Evolutionary conservation across 2,329 filamentous ascomycete genomes (phyloP), one percentile per base, ranked within the genome.

Genomic region (Emydomyces testavorans): DNA sequence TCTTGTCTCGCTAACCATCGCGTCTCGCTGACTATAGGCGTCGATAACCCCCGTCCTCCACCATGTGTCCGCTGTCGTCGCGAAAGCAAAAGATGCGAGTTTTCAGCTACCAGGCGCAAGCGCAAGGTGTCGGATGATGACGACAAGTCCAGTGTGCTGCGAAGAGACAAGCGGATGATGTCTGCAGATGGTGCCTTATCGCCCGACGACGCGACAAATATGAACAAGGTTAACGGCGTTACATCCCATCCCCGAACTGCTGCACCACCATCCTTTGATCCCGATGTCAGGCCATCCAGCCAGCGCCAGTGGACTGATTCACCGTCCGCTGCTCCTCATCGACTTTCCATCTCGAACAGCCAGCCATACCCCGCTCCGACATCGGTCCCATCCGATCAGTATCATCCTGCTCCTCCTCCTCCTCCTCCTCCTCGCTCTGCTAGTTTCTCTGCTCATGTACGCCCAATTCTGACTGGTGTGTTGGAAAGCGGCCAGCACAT

Each of bases 21-120:
- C 5, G 32, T 40, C 36, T 16, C 23, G 38, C 29, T 18, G 24
- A 18, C 28, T 15, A 10, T 18, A 71, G 68, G 68, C 59, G 90
- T 96, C 62, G 92, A 96, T 68, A 90, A 92, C 59, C 92, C 92
- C 20, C 81, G 89, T 66, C 87, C 94, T 58, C 90, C 90, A 48
- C 92, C 92, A 2, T 98, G 92, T 65, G 85, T 90, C 51, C 81
- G 92, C 61, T 98, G 92, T 65, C 83, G 88, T 46, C 82, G 92
- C 56, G 92, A 98, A 72, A 87, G 83, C 70, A 96, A 96, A 66
- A 83, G 94, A 60, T 98, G 92, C 72, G 94, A 83, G 75, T 98
- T 98, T 72, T 94, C 88, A 53, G 86, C 88, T 16, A 96, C 89
- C 26, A 78, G 92, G 43, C 81, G 92, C 62, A 96, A 96, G 79